Evolutionary conservation across 176 grass and related monocot genomes (phyloP), one percentile per base, ranked within the genome.

Genomic region (Oryza officinalis): DNA sequence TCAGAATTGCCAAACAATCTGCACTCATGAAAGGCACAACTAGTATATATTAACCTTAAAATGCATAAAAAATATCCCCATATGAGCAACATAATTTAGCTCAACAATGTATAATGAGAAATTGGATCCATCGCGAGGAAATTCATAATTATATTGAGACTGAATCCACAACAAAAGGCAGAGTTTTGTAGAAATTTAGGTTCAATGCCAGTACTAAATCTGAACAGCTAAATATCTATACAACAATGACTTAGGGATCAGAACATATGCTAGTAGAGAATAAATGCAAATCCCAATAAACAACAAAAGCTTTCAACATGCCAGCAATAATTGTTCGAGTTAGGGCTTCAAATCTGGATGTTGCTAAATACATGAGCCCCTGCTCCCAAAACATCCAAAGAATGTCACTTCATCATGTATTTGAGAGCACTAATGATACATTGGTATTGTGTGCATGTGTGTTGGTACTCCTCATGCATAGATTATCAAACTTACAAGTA

Each of bases 51-150:
- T 72, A 14, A 71, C 44, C 43, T 49, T 31, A 68, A 80, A 79
- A 30, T 68, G 25, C 32, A 84, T 28, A 64, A 64, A 41, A 43
- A 73, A 44, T 46, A 79, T 68, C 82, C 28, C 40, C 61, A 87
- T 83, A 28, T 46, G 45, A 13, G 35, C 40, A 86, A 71, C 5
- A 73, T 8, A 11, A 86, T 68, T 65, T 43, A 60, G 45, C 35
- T 67, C 15, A 0, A 81, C 28, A 27, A n/a, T 23, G 40, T 63
- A 20, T 52, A 28, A 28, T 33, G 27, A 81, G 77, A 81, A 80
- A 45, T 22, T 14, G 6, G 78, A 88, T 17, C 2, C 8, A 59
- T 45, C 13, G 20, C 6, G 3, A 44, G 13, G 13, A 18, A 69
- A 63, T 25, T 73, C 32, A 52, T 59, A 75, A 76, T 80, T 50